These are phyloP conservation scores for Capronia epimyces DNA, from an alignment of 2,329 filamentous ascomycete species.

Conservation along the genomic window DNA sequence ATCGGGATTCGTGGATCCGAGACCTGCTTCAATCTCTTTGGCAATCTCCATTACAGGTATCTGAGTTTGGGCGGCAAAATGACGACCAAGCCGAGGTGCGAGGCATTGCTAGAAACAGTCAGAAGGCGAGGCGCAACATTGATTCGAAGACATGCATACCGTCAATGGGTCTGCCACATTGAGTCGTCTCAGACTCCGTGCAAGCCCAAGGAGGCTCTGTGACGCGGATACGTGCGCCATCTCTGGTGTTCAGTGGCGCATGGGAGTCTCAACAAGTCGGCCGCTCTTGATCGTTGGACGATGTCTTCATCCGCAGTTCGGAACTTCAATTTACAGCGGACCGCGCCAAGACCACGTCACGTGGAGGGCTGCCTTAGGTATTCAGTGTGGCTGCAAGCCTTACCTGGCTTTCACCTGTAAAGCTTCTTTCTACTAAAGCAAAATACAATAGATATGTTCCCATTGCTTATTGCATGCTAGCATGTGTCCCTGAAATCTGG, in stretches of 20 bases:
- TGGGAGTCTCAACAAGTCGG: background rate
- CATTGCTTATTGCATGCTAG: background rate
- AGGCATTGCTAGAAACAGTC: slow-evolving; percentile 42
- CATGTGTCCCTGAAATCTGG: background rate
- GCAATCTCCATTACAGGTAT: slow-evolving; percentile 24
- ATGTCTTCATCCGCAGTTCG: no score
- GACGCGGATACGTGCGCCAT: slow-evolving; percentile 24
- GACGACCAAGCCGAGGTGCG: slow-evolving; percentile 38
- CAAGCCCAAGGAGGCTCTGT: slow-evolving; percentile 23
- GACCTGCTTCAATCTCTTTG: slow-evolving; percentile 23
- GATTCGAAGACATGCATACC: slow-evolving; percentile 29
- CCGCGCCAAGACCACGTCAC: background rate
- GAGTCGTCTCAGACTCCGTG: slow-evolving; percentile 22
- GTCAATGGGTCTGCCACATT: slow-evolving; percentile 37
- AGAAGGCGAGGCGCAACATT: background rate
- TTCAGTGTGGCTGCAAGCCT: no score
- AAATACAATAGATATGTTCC: no score
- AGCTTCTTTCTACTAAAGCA: no score
- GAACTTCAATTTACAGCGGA: no score
- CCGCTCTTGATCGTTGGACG: background rate
- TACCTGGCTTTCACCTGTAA: no score
- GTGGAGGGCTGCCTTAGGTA: background rate
- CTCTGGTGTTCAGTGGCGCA: background rate
- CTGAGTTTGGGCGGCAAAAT: slow-evolving; percentile 48
- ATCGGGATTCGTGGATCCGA: slow-evolving; percentile 28